These are phyloP conservation scores for Posidonia australis DNA, from an alignment of 106 monocot species.

Conservation along the genomic window DNA sequence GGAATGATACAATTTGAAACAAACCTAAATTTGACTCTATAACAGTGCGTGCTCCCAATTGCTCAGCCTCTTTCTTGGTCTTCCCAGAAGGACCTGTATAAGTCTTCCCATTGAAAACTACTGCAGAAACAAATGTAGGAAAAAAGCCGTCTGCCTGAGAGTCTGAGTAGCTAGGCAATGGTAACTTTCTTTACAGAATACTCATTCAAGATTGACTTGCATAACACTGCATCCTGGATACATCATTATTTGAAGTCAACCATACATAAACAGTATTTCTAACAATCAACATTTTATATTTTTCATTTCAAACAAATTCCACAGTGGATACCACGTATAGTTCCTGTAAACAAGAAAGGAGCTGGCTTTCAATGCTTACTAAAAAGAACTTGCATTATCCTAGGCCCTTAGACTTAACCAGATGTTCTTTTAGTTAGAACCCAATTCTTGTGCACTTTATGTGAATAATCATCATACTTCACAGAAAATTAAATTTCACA, in stretches of 20 bases:
- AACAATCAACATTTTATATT: too few species aligned
- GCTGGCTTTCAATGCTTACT: too few species aligned
- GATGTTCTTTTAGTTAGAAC: too few species aligned
- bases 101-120: slow-evolving; percentile 33
- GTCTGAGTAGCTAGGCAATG: slow-evolving; percentile 28
- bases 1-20: slow-evolving; percentile 5
- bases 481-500: too few species aligned
- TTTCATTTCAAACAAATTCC: too few species aligned
- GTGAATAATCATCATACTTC: too few species aligned
- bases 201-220: slow-evolving; percentile 60
- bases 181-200: slow-evolving; percentile 31
- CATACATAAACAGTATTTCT: too few species aligned
- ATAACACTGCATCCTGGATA: slow-evolving; percentile 37
- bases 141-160: slow-evolving; percentile 6
- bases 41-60: slow-evolving; percentile 41
- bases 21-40: slow-evolving; percentile 54
- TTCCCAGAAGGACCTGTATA: slow-evolving; percentile 28
- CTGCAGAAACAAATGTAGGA: slow-evolving; percentile 27
- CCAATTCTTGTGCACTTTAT: too few species aligned
- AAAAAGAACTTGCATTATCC: too few species aligned
- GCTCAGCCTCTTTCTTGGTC: slow-evolving; percentile 66
- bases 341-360: too few species aligned
- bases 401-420: too few species aligned
- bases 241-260: not conserved
- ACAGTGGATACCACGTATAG: too few species aligned